These are phyloP conservation scores for Boletus fagicola DNA, from an alignment of 768 basidiomycete genomes.

Conservation along the genomic window DNA sequence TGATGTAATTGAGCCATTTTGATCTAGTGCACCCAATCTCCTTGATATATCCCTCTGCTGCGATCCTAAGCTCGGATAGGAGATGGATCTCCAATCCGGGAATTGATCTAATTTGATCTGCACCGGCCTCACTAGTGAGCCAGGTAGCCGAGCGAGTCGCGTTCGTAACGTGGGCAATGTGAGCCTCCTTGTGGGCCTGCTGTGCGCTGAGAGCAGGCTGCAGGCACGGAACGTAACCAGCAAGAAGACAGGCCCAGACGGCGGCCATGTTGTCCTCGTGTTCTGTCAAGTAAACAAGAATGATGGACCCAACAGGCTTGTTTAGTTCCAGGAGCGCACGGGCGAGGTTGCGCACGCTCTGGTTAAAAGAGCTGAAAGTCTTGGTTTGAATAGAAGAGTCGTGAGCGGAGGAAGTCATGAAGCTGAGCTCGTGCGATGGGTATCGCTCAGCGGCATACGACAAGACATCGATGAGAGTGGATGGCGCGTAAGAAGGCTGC, in stretches of 20 bases:
- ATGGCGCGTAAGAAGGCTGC: slow-evolving; percentile 8
- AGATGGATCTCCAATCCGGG: slow-evolving; percentile 24
- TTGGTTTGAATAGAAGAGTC: slow-evolving; percentile 23
- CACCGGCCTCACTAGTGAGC: slow-evolving; percentile 26
- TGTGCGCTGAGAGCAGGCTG: slow-evolving; percentile 32
- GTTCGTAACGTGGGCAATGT: slow-evolving; percentile 22
- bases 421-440: slow-evolving; percentile 23
- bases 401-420: slow-evolving; percentile 26
- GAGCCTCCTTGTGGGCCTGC: slow-evolving; percentile 28
- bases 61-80: slow-evolving; percentile 23
- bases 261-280: slow-evolving; percentile 32
- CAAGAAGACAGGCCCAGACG: slow-evolving; percentile 29
- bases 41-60: slow-evolving; percentile 16
- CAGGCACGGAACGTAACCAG: slow-evolving; percentile 30
- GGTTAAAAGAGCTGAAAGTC: slow-evolving; percentile 21
- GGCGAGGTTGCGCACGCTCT: background rate
- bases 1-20: no score
- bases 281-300: slow-evolving; percentile 29
- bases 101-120: slow-evolving; percentile 22
- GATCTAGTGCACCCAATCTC: no score
- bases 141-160: slow-evolving; percentile 21
- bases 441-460: slow-evolving; percentile 18
- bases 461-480: slow-evolving; percentile 27
- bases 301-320: slow-evolving; percentile 23
- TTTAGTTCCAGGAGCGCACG: slow-evolving; percentile 13